phyloP scores from a whole-genome alignment of 768 basidiomycete species.

The Suillus lakei region DNA sequence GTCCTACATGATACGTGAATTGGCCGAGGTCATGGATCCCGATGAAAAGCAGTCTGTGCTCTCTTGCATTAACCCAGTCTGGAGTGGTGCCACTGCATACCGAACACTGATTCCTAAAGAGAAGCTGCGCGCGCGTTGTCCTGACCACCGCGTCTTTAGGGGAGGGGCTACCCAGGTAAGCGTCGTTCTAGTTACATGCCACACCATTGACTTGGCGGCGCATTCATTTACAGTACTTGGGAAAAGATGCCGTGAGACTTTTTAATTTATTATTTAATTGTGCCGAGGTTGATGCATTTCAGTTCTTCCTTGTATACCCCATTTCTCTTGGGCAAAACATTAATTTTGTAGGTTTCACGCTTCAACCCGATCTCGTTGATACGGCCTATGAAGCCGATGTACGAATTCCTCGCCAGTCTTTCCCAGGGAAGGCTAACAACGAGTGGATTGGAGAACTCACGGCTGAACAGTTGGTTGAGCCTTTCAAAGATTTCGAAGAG shows the following conservation, averaged over 20 bases:
- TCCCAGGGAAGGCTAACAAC: constrained; percentile 35
- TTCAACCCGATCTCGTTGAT: constrained; percentile 55
- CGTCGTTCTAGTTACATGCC: background rate
- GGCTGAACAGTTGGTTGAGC: constrained; percentile 46
- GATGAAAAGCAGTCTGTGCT: constrained; percentile 46
- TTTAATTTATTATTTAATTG: background rate
- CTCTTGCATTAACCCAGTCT: constrained; percentile 54
- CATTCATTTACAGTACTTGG: constrained; percentile 54
- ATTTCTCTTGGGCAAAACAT: constrained; percentile 60
- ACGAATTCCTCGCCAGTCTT: constrained; percentile 15
- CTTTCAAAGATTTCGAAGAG: constrained; percentile 60
- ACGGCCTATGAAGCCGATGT: constrained; percentile 40
- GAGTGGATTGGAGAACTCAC: constrained; percentile 56
- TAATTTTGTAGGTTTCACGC: constrained; percentile 65
- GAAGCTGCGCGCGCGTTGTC: constrained; percentile 43
- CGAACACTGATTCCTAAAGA: constrained; percentile 62
- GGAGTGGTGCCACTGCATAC: constrained; percentile 65
- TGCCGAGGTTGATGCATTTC: constrained; percentile 4
- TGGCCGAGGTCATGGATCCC: constrained; percentile 37
- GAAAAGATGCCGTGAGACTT: constrained; percentile 48
- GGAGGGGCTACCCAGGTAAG: constrained; percentile 51
- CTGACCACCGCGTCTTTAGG: constrained; percentile 53
- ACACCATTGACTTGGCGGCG: constrained; percentile 2
- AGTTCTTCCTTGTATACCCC: constrained; percentile 69
- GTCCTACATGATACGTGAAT: constrained; percentile 37